These are phyloP conservation scores for Mortierella sp. DNA, from an alignment of 371 early-diverging fungal species.

Conservation along the genomic window DNA sequence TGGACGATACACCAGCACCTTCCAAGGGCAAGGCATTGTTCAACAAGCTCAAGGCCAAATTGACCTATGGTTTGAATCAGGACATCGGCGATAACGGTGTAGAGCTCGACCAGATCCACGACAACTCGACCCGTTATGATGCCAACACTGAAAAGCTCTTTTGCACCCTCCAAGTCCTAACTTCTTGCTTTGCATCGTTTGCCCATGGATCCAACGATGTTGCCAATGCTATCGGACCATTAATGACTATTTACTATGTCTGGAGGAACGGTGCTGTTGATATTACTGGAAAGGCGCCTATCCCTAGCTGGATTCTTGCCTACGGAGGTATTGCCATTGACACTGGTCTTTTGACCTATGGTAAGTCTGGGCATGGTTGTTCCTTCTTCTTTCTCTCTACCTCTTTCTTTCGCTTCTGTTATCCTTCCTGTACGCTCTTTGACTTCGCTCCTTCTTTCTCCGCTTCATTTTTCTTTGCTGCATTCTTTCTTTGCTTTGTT, in stretches of 20 bases:
- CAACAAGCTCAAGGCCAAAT: slow-evolving; percentile 9
- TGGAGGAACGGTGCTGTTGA: slow-evolving; percentile 75
- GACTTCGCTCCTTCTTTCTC: no score
- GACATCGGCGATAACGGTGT: slow-evolving; percentile 71
- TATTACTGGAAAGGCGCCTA: slow-evolving; percentile 61
- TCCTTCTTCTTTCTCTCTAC: no score
- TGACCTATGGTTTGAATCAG: slow-evolving; percentile 65
- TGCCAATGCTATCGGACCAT: slow-evolving; percentile 89
- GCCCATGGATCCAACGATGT: slow-evolving; percentile 94
- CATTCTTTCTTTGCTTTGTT: no score
- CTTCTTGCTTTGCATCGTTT: slow-evolving; percentile 88
- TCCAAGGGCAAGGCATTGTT: neutral
- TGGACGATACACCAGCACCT: slow-evolving; percentile 15
- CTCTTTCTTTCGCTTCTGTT: no score
- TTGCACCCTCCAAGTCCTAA: slow-evolving; percentile 87
- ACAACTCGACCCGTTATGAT: slow-evolving; percentile 76
- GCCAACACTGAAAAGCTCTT: slow-evolving; percentile 86
- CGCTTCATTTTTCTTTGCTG: no score
- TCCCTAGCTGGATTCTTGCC: slow-evolving; percentile 63
- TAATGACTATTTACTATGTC: slow-evolving; percentile 75
- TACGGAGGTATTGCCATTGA: slow-evolving; percentile 82
- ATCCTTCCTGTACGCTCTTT: no score
- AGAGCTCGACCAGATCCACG: slow-evolving; percentile 67
- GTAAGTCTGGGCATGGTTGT: slow-evolving; percentile 28
- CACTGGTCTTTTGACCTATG: slow-evolving; percentile 79